Percentiles rank a stretch among this genome's conserved stretches.
Conservation (phyloP, 176 grass and related monocot species). For the Microstegium vimineum region DNA sequence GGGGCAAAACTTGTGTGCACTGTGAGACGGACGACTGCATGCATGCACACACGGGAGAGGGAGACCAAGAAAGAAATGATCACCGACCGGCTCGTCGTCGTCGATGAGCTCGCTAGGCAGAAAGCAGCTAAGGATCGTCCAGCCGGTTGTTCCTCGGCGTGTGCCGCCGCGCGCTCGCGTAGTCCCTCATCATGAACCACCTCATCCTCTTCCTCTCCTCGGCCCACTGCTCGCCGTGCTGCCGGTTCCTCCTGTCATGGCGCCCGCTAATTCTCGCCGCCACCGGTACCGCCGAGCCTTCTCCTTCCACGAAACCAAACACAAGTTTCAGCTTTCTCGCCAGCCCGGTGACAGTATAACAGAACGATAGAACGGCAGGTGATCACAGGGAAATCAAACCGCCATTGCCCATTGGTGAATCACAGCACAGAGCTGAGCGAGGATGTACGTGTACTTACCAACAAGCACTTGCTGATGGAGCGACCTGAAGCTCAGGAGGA, state of each 20-base stretch:
- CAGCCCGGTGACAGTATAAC: background rate
- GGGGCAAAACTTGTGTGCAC: conserved; percentile 34
- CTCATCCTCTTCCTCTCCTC: conserved; percentile 51
- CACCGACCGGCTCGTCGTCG: background rate
- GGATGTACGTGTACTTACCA: conserved; percentile 47
- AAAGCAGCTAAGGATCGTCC: conserved; percentile 34
- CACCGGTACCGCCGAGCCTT: conserved; percentile 8
- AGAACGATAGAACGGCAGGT: background rate
- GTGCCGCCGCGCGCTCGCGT: conserved; percentile 24
- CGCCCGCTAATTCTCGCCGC: background rate
- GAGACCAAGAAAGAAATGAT: background rate
- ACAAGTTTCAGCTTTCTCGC: background rate
- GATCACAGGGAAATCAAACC: background rate
- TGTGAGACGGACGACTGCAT: background rate
- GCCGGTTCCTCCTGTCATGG: conserved; percentile 16
- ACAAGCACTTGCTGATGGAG: conserved; percentile 53
- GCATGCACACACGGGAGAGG: conserved; percentile 14
- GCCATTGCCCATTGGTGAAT: background rate
- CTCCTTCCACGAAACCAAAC: conserved; percentile 9
- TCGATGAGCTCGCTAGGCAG: background rate
- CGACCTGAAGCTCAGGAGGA: conserved; percentile 54
- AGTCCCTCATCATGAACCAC: conserved; percentile 57
- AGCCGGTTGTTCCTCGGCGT: conserved; percentile 53
- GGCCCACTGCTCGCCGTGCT: conserved; percentile 32
- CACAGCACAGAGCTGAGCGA: too few relatives aligned